These are phyloP conservation scores for Coniochaeta sp. DNA, from an alignment of 2,329 filamentous ascomycete genomes.

Conservation along the genomic window DNA sequence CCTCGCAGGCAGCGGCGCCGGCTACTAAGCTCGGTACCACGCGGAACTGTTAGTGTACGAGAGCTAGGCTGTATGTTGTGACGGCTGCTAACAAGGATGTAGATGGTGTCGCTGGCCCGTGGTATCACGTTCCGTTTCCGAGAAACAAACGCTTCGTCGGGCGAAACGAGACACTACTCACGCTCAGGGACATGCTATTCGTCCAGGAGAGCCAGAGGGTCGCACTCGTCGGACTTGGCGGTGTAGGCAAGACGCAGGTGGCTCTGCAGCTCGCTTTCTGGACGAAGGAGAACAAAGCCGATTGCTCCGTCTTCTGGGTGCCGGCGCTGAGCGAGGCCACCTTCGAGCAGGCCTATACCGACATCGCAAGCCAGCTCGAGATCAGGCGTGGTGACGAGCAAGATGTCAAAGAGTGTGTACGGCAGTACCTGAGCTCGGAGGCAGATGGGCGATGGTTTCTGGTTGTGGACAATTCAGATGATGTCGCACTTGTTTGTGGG, in stretches of 20 bases:
- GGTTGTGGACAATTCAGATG: constrained; percentile 35
- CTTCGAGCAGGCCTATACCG: constrained; percentile 29
- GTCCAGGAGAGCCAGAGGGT: constrained; percentile 12
- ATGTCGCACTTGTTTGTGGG: constrained; percentile 19
- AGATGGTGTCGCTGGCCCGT: too few relatives aligned
- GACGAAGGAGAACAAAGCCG: constrained; percentile 23
- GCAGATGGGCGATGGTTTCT: constrained; percentile 28
- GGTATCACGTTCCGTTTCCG: constrained; percentile 11
- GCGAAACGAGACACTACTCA: constrained; percentile 13
- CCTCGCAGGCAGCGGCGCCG: too few relatives aligned
- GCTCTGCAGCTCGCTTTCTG: constrained; percentile 32
- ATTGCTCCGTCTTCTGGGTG: constrained; percentile 37
- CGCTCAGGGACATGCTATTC: constrained; percentile 20
- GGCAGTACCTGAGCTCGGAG: too few relatives aligned
- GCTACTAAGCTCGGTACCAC: too few relatives aligned
- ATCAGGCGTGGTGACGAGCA: constrained; percentile 38
- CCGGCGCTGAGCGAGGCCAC: too few relatives aligned
- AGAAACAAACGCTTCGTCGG: constrained; percentile 19
- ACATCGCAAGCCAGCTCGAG: constrained; percentile 23
- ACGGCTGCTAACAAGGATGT: too few relatives aligned
- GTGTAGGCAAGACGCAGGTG: constrained; percentile 34
- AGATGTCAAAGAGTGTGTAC: constrained; percentile 55
- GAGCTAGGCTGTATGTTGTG: too few relatives aligned
- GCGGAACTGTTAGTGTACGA: too few relatives aligned
- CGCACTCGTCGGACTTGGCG: constrained; percentile 28